These are phyloP conservation scores for Amylocarpus encephaloides DNA, from an alignment of 2,329 filamentous ascomycete genomes.

Conservation along the genomic window DNA sequence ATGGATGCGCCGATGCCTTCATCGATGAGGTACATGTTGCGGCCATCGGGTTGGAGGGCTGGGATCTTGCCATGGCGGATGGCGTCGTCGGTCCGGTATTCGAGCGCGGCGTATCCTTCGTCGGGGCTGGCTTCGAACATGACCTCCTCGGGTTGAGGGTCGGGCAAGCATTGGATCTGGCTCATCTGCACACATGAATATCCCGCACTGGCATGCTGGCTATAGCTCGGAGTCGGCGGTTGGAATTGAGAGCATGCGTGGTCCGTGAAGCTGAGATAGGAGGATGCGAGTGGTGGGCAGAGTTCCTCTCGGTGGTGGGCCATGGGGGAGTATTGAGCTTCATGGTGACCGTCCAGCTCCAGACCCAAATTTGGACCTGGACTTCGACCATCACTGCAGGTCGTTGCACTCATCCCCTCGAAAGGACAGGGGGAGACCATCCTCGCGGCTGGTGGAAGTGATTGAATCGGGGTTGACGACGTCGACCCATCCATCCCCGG, in stretches of 20 bases:
- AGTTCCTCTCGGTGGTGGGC: constrained; percentile 12
- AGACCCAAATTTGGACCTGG: constrained; percentile 18
- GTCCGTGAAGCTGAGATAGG: constrained; percentile 11
- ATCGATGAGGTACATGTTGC: constrained; percentile 13
- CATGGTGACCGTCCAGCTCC: constrained; percentile 17
- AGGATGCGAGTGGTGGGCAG: constrained; percentile 2
- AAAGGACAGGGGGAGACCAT: constrained; percentile 24
- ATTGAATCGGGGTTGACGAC: constrained; percentile 12
- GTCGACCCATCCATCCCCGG: constrained; percentile 3
- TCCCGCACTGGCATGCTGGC: constrained; percentile 1
- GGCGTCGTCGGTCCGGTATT: constrained; percentile 12
- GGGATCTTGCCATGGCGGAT: neutral
- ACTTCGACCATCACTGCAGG: constrained; percentile 18
- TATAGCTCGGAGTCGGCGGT: neutral
- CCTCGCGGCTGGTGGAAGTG: constrained; percentile 15
- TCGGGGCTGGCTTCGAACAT: constrained; percentile 3
- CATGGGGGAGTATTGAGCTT: constrained; percentile 14
- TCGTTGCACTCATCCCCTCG: constrained; percentile 19
- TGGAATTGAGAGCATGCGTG: neutral
- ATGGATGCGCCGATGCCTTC: constrained; percentile 25
- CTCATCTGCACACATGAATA: constrained; percentile 22
- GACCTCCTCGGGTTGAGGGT: constrained; percentile 15
- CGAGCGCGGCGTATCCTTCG: constrained; percentile 14
- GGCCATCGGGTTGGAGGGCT: neutral
- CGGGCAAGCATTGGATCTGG: constrained; percentile 25